Base-by-base conservation (phyloP, 2,329 filamentous ascomycete species). In the Bipolaris sorokiniana region DNA sequence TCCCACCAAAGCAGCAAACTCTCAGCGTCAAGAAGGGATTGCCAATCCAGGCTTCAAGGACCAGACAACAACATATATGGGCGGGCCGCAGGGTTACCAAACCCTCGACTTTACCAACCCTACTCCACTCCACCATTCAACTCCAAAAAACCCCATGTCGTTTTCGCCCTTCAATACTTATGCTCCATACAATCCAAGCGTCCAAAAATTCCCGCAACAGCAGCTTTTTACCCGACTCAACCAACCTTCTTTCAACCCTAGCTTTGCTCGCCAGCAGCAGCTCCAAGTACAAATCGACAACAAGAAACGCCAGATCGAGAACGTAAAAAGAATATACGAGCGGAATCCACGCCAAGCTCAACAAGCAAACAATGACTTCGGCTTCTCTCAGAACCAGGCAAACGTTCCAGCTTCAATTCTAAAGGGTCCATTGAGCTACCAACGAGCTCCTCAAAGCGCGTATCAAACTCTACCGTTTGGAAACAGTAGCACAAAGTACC, bases 391-490 rank as follows among this genome's bases (percentile, higher is more conserved):
- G 7, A 37, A n/a, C 7, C 46, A 44, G 3, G 5, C 16, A 16
- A 7, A 20, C n/a, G 15, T 36, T 11, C 36, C 22, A 33, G 15
- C 49, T 28, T 4, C 41, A 10, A 40, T 49, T 7, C 15, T 47
- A 9, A 41, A 10, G 11, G 51, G 40, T 3, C 49, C 54, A n/a
- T 18, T 53, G 15, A 42, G 34, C n/a, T 60, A 60, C 16, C 46
- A 37, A 11, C 37, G 46, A 5, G 33, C 41, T 7, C 28, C 45
- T 18, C 36, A 26, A 13, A 20, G 15, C 7, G 15, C 22, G n/a
- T 44, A 31, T 36, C 49, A 41, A 31, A 46, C 37, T 7, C 5
- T 36, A 3, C 7, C 7, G 2, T 36, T 20, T 7, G 38, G 16
- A 37, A 38, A 47, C 10, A n/a, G 23, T 1, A 22, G 26, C 7